Conservation (phyloP, 148 eudicot genomes). For the Cornus suecica region DNA sequence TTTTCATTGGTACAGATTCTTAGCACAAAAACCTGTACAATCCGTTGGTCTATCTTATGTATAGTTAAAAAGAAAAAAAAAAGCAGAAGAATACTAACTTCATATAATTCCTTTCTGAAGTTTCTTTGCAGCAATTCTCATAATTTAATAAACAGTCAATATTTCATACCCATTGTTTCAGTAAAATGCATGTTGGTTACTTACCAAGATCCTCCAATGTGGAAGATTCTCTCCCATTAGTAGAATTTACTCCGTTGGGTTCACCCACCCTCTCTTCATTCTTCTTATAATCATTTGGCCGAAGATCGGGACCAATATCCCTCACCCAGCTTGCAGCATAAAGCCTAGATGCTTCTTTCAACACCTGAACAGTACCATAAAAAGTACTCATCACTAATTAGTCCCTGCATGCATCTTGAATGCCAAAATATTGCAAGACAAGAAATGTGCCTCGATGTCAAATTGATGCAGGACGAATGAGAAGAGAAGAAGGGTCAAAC, state of each 20-base stretch:
- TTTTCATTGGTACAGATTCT: background rate
- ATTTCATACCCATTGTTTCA: background rate
- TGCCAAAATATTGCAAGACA: no score
- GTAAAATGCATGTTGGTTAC: background rate
- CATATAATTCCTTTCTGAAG: background rate
- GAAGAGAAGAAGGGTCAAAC: background rate
- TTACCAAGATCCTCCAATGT: slow-evolving; percentile 87
- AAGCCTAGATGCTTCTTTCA: slow-evolving; percentile 78
- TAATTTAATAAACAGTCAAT: background rate
- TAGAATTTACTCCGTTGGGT: slow-evolving; percentile 28
- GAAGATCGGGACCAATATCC: slow-evolving; percentile 92
- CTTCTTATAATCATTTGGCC: slow-evolving; percentile 68
- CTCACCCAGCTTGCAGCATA: slow-evolving; percentile 91
- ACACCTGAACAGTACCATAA: slow-evolving; percentile 39
- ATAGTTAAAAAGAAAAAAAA: background rate
- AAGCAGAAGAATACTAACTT: background rate
- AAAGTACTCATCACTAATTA: slow-evolving; percentile 1
- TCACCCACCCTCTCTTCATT: slow-evolving; percentile 32
- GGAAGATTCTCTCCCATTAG: slow-evolving; percentile 60
- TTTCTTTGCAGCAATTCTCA: background rate
- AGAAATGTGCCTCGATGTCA: no score
- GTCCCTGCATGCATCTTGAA: background rate
- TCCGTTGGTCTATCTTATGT: background rate
- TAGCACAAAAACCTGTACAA: background rate
- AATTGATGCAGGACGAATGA: no score